phyloP scores from a whole-genome alignment of 2,329 filamentous ascomycete species.

The Alternaria ventricosa region DNA sequence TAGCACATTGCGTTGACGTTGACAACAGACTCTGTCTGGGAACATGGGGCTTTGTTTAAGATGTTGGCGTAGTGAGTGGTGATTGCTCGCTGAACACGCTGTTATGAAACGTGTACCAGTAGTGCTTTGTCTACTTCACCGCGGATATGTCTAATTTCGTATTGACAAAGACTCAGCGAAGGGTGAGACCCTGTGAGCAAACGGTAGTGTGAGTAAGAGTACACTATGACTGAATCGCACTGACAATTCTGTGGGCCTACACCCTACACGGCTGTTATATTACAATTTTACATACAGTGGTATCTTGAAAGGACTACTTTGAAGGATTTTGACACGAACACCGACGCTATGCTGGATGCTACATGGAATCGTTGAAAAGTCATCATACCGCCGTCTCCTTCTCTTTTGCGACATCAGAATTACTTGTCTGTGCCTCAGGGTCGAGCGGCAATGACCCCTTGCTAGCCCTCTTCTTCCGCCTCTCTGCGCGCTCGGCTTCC shows the following conservation, averaged over 20 bases:
- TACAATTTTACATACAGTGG: not conserved
- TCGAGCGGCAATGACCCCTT: slow-evolving; percentile 27
- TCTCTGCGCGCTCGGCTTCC: slow-evolving; percentile 40
- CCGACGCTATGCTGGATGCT: slow-evolving; percentile 5
- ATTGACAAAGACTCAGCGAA: not conserved
- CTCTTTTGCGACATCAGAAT: not conserved
- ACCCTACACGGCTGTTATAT: not conserved
- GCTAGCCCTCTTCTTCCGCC: slow-evolving; percentile 34
- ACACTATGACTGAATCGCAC: not conserved
- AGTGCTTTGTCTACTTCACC: not conserved
- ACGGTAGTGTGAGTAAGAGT: not conserved
- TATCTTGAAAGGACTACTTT: not conserved
- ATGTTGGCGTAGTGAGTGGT: not conserved
- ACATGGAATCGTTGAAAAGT: not conserved
- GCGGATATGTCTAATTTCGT: not conserved
- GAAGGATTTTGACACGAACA: not conserved
- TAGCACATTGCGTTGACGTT: slow-evolving; percentile 48
- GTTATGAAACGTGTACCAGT: not conserved
- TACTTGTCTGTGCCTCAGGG: slow-evolving; percentile 16
- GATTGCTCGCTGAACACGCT: not conserved
- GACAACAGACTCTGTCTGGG: not conserved
- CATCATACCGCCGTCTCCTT: slow-evolving; percentile 13
- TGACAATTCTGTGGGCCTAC: not conserved
- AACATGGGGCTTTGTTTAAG: not conserved
- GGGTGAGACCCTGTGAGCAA: not conserved